Percentiles rank a stretch among this genome's conserved stretches.
Conservation (phyloP, 768 basidiomycete species). For the Phallus indusiatus region DNA sequence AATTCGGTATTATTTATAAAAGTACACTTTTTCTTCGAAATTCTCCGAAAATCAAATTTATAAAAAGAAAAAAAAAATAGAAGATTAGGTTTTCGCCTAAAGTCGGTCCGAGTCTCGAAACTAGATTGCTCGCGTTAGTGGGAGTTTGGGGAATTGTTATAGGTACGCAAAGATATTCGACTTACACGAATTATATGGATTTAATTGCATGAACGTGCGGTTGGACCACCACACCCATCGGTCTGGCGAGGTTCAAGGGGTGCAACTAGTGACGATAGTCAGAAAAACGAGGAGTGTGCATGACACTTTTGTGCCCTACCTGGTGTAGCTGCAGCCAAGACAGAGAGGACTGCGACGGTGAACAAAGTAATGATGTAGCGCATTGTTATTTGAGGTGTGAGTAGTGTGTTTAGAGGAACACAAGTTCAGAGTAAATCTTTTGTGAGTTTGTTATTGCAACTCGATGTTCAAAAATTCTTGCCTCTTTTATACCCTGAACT, state of each 20-base stretch:
- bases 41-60: background rate
- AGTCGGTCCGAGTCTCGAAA: background rate
- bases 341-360: background rate
- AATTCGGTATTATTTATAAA: background rate
- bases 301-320: background rate
- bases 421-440: background rate
- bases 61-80: background rate
- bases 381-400: background rate
- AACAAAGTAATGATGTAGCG: constrained; percentile 1
- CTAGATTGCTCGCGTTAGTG: too few relatives aligned
- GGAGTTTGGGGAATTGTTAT: background rate
- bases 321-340: background rate
- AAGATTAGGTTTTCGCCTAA: background rate
- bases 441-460: background rate
- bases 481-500: background rate
- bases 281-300: background rate
- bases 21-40: background rate
- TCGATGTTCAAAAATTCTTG: background rate
- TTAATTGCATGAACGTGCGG: constrained; percentile 6
- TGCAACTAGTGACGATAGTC: background rate
- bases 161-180: background rate
- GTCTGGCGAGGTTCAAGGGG: background rate
- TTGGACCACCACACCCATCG: constrained; percentile 6
- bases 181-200: background rate
- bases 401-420: background rate